Evolutionary conservation across 352 stramenopile species (phyloP), one percentile per base, ranked within the genome.

Genomic region (Thalassiosira ordinaria): DNA sequence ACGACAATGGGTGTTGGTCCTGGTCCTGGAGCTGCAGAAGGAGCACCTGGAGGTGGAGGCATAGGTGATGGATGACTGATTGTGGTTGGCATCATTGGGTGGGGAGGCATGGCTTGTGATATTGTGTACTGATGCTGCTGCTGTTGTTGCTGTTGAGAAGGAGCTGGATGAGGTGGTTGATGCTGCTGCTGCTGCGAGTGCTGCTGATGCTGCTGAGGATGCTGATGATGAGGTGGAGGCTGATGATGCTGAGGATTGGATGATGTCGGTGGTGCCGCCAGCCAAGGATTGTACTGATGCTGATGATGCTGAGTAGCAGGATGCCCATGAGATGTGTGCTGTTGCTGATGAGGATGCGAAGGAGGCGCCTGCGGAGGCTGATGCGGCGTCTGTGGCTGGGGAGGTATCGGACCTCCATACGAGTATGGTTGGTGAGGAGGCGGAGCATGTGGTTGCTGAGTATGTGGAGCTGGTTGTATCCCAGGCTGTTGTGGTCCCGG

Each of bases 41-140:
- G n/a, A n/a, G n/a, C n/a, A n/a, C n/a, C n/a, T n/a, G n/a, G n/a
- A n/a, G n/a, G n/a, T n/a, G n/a, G n/a, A n/a, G n/a, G n/a, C n/a
- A n/a, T n/a, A n/a, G n/a, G n/a, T 16, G 61, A 70, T 51, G 61
- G 33, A 57, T 27, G 41, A 31, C 11, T 24, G 49, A 59, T 59
- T 14, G 44, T 13, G 20, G 26, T 52, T 59, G 62, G 46, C 49
- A 49, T 59, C 27, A 35, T 47, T 18, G 56, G 37, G 52, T 29
- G 8, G 52, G 16, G 20, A 33, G 49, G 0, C 11, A 31, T 70
- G 26, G 46, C 35, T 24, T 59, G 49, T 39, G 24, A 27, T 31
- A 31, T 69, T 26, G 51, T 52, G 37, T 70, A 29, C 31, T 70
- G 61, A 16, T 57, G 61, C 2, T 69, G 27, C 8, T 69, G 57